phyloP scores from a whole-genome alignment of 768 basidiomycete genomes.

The Sistotremastrum suecicum region DNA sequence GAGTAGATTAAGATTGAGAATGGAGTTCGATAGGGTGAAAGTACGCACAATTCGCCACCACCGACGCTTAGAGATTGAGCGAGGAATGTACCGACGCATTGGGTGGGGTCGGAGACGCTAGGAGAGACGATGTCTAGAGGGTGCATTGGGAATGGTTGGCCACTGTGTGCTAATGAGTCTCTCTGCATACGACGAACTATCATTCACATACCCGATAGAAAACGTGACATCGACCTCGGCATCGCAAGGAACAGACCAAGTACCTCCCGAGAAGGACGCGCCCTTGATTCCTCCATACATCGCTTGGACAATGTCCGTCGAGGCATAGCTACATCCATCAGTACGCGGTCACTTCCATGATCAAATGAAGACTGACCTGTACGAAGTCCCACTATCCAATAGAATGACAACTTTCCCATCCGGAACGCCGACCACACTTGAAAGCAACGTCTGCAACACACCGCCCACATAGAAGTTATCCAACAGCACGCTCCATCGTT shows the following conservation, averaged over 20 bases:
- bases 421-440: conserved; percentile 41
- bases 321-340: conserved; percentile 40
- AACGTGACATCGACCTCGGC: conserved; percentile 67
- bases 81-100: conserved; percentile 64
- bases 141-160: conserved; percentile 64
- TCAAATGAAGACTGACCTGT: conserved; percentile 36
- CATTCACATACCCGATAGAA: conserved; percentile 48
- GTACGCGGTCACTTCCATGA: neutral
- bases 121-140: conserved; percentile 59
- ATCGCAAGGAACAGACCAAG: conserved; percentile 65
- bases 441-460: conserved; percentile 36
- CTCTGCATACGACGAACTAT: conserved; percentile 2
- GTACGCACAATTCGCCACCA: conserved; percentile 49
- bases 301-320: conserved; percentile 45
- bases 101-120: conserved; percentile 25
- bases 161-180: conserved; percentile 23
- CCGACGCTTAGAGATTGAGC: conserved; percentile 46
- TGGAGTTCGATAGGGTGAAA: neutral
- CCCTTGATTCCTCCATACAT: conserved; percentile 59
- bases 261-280: conserved; percentile 38
- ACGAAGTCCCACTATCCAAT: conserved; percentile 74
- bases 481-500: conserved; percentile 63
- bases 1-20: neutral
- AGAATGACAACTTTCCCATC: conserved; percentile 58
- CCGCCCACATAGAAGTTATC: conserved; percentile 55